Evolutionary conservation across 2,329 filamentous ascomycete species (phyloP).

Genomic region (Juglanconis oblonga): DNA sequence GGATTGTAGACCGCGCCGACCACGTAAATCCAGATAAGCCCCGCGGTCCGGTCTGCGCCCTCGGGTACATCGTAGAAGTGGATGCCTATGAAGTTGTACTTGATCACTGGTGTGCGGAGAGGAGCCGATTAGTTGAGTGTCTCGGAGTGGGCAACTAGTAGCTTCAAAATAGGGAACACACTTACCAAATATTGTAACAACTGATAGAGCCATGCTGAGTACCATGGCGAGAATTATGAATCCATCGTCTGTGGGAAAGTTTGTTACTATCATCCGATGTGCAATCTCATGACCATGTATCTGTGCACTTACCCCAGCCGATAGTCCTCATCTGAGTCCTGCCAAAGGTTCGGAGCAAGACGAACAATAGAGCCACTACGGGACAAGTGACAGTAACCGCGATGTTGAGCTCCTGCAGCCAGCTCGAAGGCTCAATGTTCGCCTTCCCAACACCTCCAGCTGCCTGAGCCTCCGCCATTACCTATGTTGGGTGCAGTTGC

Average conservation of each 20-base stretch:
- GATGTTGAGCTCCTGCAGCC: too few relatives aligned
- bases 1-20: conserved; percentile 31
- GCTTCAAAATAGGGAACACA: not conserved
- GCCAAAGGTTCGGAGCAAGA: too few relatives aligned
- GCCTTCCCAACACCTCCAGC: too few relatives aligned
- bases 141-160: not conserved
- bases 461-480: too few relatives aligned
- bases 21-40: conserved; percentile 24
- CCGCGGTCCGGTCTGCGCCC: not conserved
- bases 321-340: too few relatives aligned
- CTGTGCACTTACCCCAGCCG: not conserved
- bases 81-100: not conserved
- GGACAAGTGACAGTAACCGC: too few relatives aligned
- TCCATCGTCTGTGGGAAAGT: not conserved
- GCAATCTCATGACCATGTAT: too few relatives aligned
- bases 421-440: too few relatives aligned
- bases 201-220: not conserved
- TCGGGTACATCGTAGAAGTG: not conserved
- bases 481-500: too few relatives aligned
- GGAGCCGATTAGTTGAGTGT: not conserved
- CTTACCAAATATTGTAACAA: not conserved
- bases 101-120: not conserved
- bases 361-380: too few relatives aligned
- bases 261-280: too few relatives aligned
- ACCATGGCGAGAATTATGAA: not conserved